These are phyloP conservation scores for Sphaerulina populicola DNA, from an alignment of 2,329 filamentous ascomycete genomes.

Conservation along the genomic window DNA sequence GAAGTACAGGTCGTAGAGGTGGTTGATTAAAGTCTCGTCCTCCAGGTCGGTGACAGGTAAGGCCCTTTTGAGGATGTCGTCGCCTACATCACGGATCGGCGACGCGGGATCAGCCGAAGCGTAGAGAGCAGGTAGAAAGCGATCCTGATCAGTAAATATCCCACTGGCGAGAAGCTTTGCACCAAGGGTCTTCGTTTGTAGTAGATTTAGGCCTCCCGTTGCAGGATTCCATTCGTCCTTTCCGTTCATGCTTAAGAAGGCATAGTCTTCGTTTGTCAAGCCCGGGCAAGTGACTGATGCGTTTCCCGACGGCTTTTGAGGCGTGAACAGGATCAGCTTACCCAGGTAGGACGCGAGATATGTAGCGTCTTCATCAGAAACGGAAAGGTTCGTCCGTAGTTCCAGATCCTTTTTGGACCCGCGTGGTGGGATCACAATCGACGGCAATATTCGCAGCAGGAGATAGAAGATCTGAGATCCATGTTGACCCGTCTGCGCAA, in stretches of 20 bases:
- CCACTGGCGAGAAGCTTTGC: conserved; percentile 71
- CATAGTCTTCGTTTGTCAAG: conserved; percentile 56
- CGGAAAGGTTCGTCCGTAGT: conserved; percentile 57
- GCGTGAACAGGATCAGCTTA: conserved; percentile 61
- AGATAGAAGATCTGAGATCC: conserved; percentile 70
- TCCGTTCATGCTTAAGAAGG: conserved; percentile 58
- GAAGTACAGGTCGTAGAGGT: conserved; percentile 66
- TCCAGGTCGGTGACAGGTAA: conserved; percentile 63
- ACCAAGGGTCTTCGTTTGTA: conserved; percentile 61
- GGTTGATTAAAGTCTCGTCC: conserved; percentile 52
- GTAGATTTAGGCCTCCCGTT: conserved; percentile 55
- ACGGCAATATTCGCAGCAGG: conserved; percentile 65
- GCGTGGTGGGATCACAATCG: conserved; percentile 62
- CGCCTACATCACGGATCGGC: conserved; percentile 71
- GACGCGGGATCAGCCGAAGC: conserved; percentile 77
- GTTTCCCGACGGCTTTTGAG: conserved; percentile 31
- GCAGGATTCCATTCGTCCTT: conserved; percentile 62
- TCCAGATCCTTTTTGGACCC: conserved; percentile 69
- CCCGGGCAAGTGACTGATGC: conserved; percentile 46
- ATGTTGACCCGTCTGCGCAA: conserved; percentile 51
- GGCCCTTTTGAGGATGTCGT: conserved; percentile 78
- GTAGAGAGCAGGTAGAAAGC: conserved; percentile 74
- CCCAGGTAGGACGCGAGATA: conserved; percentile 70
- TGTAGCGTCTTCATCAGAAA: conserved; percentile 61
- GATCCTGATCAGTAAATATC: conserved; percentile 73